Conservation (phyloP, 2,329 filamentous ascomycete species). For the Fonsecaea nubica region DNA sequence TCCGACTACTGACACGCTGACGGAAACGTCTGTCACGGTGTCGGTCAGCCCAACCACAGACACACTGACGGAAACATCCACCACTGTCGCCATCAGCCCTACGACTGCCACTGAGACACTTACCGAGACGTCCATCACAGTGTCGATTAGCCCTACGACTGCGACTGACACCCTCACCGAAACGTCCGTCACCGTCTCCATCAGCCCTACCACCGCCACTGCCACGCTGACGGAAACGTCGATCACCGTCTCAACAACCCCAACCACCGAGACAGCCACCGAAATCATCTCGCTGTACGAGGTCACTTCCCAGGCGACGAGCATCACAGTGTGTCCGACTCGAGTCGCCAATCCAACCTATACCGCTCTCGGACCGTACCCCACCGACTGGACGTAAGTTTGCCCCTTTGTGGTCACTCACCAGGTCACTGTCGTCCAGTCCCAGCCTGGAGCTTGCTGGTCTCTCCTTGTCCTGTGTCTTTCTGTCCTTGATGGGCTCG, state of each 20-base stretch:
- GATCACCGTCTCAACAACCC: neutral
- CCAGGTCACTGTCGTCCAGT: no score
- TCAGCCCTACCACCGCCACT: no score
- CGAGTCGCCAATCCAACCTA: slow-evolving; percentile 44
- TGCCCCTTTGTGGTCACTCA: no score
- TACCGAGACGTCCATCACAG: slow-evolving; percentile 4
- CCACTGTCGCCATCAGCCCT: slow-evolving; percentile 12
- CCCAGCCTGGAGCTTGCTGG: no score
- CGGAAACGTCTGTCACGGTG: slow-evolving; percentile 3
- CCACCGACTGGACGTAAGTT: slow-evolving; percentile 41
- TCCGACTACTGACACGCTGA: slow-evolving; percentile 15
- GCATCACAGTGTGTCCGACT: slow-evolving; percentile 42
- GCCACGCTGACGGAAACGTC: slow-evolving; percentile 12
- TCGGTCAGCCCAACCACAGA: slow-evolving; percentile 15
- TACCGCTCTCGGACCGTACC: slow-evolving; percentile 41
- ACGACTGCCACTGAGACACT: slow-evolving; percentile 9
- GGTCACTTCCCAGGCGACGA: slow-evolving; percentile 27
- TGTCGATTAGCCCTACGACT: slow-evolving; percentile 1
- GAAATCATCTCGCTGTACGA: slow-evolving; percentile 26
- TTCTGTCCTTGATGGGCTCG: neutral
- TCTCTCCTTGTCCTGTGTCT: neutral
- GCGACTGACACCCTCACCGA: neutral
- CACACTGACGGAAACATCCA: slow-evolving; percentile 16
- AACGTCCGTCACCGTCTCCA: no score
- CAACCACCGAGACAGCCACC: slow-evolving; percentile 21